Evolutionary conservation across 805 yeast genomes (phyloP).

Genomic region (Saccharomycopsis amapae): DNA sequence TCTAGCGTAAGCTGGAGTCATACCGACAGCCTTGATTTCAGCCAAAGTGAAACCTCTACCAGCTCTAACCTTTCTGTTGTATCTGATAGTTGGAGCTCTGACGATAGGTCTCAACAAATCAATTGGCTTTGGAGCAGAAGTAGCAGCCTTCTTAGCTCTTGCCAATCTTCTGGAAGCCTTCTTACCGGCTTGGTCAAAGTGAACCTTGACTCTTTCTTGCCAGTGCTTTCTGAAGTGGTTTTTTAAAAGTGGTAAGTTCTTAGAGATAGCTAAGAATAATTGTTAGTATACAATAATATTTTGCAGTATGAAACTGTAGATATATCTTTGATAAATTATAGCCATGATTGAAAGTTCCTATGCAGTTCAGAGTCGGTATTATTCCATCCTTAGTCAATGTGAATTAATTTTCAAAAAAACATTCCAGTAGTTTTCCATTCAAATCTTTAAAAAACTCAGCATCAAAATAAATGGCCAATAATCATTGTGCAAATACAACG

Average conservation of each 20-base stretch:
- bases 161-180: slow-evolving; percentile 94
- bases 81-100: slow-evolving; percentile 96
- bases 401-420: too few species aligned
- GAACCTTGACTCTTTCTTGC: slow-evolving; percentile 99
- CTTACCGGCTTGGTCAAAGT: slow-evolving; percentile 99
- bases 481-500: too few species aligned
- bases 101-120: slow-evolving; percentile 96
- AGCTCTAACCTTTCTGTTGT: slow-evolving; percentile 99
- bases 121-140: slow-evolving; percentile 95
- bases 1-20: slow-evolving; percentile 91
- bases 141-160: slow-evolving; percentile 90
- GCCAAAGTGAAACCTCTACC: slow-evolving; percentile 99
- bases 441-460: too few species aligned
- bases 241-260: slow-evolving; percentile 98
- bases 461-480: too few species aligned
- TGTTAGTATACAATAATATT: background rate
- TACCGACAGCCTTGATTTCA: slow-evolving; percentile 97
- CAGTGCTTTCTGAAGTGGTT: slow-evolving; percentile 99
- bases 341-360: too few species aligned
- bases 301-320: too few species aligned
- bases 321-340: too few species aligned
- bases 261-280: slow-evolving; percentile 75
- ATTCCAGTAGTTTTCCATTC: too few species aligned
- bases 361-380: too few species aligned
- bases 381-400: too few species aligned